Percentiles rank a stretch among this genome's conserved stretches.
Conservation (phyloP, 179 eudicot species). For the Actinidia arguta region DNA sequence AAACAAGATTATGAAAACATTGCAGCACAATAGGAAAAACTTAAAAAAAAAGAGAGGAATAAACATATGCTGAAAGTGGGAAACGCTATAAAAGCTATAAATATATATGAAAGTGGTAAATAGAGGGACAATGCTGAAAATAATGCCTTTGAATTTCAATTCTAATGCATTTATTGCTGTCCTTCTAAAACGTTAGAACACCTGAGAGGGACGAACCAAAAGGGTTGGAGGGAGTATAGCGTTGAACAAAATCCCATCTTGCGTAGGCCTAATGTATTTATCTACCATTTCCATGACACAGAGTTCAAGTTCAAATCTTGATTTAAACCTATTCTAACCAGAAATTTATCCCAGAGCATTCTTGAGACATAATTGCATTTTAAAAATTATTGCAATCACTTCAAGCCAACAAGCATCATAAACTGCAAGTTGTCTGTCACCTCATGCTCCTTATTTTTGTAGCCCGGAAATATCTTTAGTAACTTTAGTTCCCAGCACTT, state of each 20-base stretch:
- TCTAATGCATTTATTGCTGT: too few species aligned
- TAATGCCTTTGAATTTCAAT: too few species aligned
- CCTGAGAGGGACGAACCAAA: too few species aligned
- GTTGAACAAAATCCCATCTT: not conserved
- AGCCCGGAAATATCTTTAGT: not conserved
- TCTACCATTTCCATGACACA: not conserved
- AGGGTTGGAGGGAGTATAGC: not conserved
- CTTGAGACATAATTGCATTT: not conserved
- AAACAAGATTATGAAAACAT: not conserved
- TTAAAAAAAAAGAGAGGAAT: not conserved
- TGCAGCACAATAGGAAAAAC: not conserved
- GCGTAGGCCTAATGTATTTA: not conserved
- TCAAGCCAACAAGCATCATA: not conserved
- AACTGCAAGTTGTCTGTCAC: not conserved
- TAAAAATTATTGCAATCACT: not conserved
- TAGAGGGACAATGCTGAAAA: too few species aligned
- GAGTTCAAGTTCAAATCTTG: not conserved
- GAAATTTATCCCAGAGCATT: not conserved
- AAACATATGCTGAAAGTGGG: too few species aligned
- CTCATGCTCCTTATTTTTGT: not conserved
- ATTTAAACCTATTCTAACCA: not conserved
- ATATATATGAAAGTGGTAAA: too few species aligned
- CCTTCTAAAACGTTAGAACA: too few species aligned
- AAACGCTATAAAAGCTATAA: too few species aligned
- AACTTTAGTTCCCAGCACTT: not conserved